These are phyloP conservation scores for Pyrus bretschneideri DNA, from an alignment of 306 rosid genomes.

Conservation along the genomic window DNA sequence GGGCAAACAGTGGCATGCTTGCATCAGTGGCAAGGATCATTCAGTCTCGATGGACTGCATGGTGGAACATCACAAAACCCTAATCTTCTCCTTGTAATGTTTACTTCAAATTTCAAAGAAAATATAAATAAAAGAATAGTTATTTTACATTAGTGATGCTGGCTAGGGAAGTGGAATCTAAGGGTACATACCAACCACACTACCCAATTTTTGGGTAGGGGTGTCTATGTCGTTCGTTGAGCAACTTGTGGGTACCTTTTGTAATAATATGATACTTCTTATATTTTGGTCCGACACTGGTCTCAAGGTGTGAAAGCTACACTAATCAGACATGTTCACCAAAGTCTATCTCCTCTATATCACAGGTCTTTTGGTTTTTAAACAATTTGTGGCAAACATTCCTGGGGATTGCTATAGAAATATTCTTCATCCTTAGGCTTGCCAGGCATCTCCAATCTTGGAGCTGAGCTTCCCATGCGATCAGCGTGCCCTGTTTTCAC, in stretches of 20 bases:
- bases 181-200: too few species aligned
- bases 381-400: slow-evolving; percentile 30
- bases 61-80: background rate
- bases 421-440: slow-evolving; percentile 39
- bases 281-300: too few species aligned
- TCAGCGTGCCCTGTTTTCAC: slow-evolving; percentile 34
- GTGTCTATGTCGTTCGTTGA: too few species aligned
- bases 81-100: too few species aligned
- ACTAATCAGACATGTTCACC: too few species aligned
- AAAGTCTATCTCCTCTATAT: background rate
- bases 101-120: background rate
- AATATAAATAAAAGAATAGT: background rate
- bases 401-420: slow-evolving; percentile 37
- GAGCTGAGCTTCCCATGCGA: slow-evolving; percentile 23
- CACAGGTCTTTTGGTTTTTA: background rate
- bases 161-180: background rate
- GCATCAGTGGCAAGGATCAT: background rate
- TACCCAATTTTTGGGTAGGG: too few species aligned
- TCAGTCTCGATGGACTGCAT: background rate
- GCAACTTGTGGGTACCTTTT: too few species aligned
- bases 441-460: slow-evolving; percentile 24
- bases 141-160: background rate
- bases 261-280: too few species aligned
- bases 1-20: background rate
- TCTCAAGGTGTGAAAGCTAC: too few species aligned